phyloP scores from a whole-genome alignment of 805 yeast species.

The Nakazawaea holstii region DNA sequence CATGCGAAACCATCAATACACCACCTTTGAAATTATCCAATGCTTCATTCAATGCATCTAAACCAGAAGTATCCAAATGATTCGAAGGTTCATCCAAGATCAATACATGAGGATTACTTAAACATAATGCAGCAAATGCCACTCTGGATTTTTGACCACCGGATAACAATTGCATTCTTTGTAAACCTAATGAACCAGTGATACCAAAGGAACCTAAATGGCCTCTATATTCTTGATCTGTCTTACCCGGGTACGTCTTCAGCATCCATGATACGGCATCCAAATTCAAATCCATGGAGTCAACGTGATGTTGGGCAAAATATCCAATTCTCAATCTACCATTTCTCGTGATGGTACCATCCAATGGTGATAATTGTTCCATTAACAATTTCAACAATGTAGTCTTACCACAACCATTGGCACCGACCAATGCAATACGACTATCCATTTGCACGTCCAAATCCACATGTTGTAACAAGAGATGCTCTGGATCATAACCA shows the following conservation, averaged over 20 bases:
- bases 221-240: constrained; percentile 95
- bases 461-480: constrained; percentile 73
- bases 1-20: constrained; percentile 96
- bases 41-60: constrained; percentile 93
- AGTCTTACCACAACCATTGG: constrained; percentile 99
- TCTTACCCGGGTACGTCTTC: constrained; percentile 80
- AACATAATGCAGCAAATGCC: constrained; percentile 93
- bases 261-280: constrained; percentile 97
- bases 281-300: constrained; percentile 82
- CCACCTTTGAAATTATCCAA: constrained; percentile 89
- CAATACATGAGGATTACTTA: constrained; percentile 84
- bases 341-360: constrained; percentile 76
- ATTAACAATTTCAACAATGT: constrained; percentile 83
- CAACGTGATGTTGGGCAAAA: constrained; percentile 98
- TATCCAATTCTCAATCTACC: constrained; percentile 90
- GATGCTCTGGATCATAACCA: constrained; percentile 65
- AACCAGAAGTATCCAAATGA: constrained; percentile 96
- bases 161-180: constrained; percentile 81
- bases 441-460: constrained; percentile 90
- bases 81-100: constrained; percentile 97
- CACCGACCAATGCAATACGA: constrained; percentile 95
- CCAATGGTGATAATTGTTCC: constrained; percentile 67
- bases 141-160: constrained; percentile 99
- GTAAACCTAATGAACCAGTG: constrained; percentile 89
- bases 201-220: constrained; percentile 97